These are phyloP conservation scores for Pisolithus thermaeus DNA, from an alignment of 1,284 basidiomycete genomes.

Conservation along the genomic window DNA sequence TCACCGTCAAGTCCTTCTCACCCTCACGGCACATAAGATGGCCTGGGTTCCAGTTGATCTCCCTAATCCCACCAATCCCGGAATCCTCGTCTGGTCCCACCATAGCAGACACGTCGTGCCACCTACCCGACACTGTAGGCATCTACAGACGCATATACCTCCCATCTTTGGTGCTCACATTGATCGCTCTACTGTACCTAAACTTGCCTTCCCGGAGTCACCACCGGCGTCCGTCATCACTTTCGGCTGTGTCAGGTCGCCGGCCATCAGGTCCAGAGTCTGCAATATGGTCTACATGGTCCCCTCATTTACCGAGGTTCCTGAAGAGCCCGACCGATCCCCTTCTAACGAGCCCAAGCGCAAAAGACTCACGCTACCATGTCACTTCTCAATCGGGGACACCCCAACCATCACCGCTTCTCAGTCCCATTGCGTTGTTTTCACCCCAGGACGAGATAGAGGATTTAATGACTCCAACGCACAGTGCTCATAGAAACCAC, in stretches of 20 bases:
- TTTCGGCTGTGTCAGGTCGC: conserved; percentile 17
- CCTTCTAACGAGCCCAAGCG: conserved; percentile 18
- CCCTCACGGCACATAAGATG: conserved; percentile 67
- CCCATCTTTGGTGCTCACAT: conserved; percentile 23
- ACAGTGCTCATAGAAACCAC: conserved; percentile 45
- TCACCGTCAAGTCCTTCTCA: conserved; percentile 81
- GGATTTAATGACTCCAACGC: conserved; percentile 14
- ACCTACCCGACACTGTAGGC: conserved; percentile 64
- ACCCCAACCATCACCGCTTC: conserved; percentile 23
- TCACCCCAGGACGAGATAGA: conserved; percentile 27
- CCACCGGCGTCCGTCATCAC: conserved; percentile 10
- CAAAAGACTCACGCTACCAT: conserved; percentile 19
- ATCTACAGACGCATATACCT: conserved; percentile 59
- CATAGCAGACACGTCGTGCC: conserved; percentile 49
- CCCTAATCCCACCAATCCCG: conserved; percentile 46
- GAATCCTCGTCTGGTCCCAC: conserved; percentile 10
- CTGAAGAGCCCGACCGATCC: conserved; percentile 18
- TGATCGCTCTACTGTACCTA: conserved; percentile 20
- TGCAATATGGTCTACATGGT: conserved; percentile 28
- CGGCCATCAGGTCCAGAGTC: conserved; percentile 22
- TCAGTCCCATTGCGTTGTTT: conserved; percentile 29
- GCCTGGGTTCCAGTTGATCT: conserved; percentile 85
- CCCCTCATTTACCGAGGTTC: conserved; percentile 14
- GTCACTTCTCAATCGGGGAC: conserved; percentile 19
- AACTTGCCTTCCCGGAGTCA: conserved; percentile 22